Conservation (phyloP, 192 early-diverging fungal species). For the Funneliformis geosporum region DNA sequence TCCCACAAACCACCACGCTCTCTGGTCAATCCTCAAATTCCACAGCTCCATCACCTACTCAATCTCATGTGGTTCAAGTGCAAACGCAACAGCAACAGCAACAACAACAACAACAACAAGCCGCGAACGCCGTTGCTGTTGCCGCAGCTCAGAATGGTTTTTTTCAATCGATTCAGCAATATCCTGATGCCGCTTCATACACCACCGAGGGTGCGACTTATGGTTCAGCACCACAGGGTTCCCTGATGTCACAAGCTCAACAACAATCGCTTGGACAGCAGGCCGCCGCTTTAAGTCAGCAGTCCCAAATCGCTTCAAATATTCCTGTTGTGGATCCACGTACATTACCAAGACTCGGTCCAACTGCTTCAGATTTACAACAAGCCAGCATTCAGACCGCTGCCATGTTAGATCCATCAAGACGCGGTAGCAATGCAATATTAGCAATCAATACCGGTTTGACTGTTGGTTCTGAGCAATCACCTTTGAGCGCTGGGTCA, state of each 20-base stretch:
- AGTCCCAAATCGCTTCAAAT: slow-evolving; percentile 8
- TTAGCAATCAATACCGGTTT: neutral
- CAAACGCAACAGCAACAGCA: slow-evolving; percentile 12
- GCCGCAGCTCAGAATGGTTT: neutral
- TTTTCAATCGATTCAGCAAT: slow-evolving; percentile 15
- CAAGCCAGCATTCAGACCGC: neutral
- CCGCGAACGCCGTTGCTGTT: neutral
- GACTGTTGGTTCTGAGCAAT: neutral
- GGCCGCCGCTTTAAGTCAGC: neutral
- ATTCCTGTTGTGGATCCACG: slow-evolving; percentile 14
- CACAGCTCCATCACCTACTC: slow-evolving; percentile 10
- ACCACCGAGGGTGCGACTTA: neutral
- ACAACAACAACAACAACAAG: neutral
- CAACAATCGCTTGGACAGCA: slow-evolving; percentile 11
- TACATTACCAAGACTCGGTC: slow-evolving; percentile 3
- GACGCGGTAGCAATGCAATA: neutral
- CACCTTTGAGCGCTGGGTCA: neutral
- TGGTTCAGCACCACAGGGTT: neutral
- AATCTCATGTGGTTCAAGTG: slow-evolving; percentile 25
- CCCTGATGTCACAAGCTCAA: neutral
- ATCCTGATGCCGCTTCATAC: slow-evolving; percentile 3
- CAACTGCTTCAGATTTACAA: slow-evolving; percentile 12
- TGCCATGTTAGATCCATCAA: neutral
- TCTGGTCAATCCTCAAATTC: neutral
- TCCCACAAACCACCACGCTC: neutral